Base-by-base conservation (phyloP, 805 yeast species). In the Ogataea neopini region DNA sequence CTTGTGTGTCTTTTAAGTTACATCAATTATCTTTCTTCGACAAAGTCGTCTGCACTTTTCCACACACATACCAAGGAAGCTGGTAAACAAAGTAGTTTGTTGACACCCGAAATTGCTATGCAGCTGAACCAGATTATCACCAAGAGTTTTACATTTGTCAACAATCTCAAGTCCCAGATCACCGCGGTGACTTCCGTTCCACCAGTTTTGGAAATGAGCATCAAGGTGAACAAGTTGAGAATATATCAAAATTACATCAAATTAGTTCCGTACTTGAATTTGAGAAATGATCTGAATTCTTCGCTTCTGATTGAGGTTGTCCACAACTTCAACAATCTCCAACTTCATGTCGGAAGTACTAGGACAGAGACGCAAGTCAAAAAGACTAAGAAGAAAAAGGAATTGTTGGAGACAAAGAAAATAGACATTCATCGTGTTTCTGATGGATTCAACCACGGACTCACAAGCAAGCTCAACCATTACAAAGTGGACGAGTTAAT, bases 1-100 rank as follows among this genome's bases (percentile, higher is more conserved):
- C 62, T 86, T 39, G 73, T 81, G 1, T 81, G 87, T 39, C 60
- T 86, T 14, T 56, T 78, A 20, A 72, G 79, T 6, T 84, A 80
- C 59, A 62, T 81, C 8, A 74, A 80, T 13, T 73, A 73, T 40
- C 58, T 80, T 44, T 48, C 62, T 1, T 69, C 86, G 22, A 73
- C 81, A 8, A 74, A 71, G 20, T 58, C 73, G 1, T 52, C 70
- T 49, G 45, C 58, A 23, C 47, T 55, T n/a, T 36, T 63, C 5
- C 66, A 64, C 7, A 49, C 59, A 6, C 62, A 51, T 30, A 18
- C 41, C 9, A 26, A 29, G n/a, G 56, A 56, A 57, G 69, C 40
- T 54, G 47, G 40, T 3, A 68, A 28, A 54, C 39, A 32, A 8
- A 53, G 50, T 13, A 56, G 55, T 34, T 59, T 56, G 54, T 61